Percentiles rank a stretch among this genome's conserved stretches.
These are phyloP conservation scores for Colletotrichum sp. DNA, from an alignment of 2,329 filamentous ascomycete genomes.

Conservation along the genomic window DNA sequence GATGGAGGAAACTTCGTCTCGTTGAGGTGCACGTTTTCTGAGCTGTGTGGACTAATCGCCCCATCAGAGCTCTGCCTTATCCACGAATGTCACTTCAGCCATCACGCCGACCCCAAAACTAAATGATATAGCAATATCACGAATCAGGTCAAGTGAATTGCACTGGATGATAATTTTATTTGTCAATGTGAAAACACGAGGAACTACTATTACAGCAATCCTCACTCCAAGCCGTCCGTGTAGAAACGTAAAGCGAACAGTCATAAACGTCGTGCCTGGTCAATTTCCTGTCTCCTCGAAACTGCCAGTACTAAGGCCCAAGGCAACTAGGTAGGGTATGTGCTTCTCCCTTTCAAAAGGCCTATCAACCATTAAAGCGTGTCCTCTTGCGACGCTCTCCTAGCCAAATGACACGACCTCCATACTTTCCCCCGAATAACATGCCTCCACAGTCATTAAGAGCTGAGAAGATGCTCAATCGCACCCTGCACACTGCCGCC, in stretches of 20 bases:
- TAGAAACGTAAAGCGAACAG: not conserved
- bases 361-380: constrained; percentile 11
- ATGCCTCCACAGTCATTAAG: constrained; percentile 6
- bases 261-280: constrained; percentile 19
- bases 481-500: constrained; percentile 95
- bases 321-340: constrained; percentile 15
- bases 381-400: not conserved
- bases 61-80: not conserved
- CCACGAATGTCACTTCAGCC: not conserved
- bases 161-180: no score
- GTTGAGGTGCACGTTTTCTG: not conserved
- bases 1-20: not conserved
- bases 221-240: not conserved
- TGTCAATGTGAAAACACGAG: not conserved
- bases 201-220: not conserved
- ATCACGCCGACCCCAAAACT: not conserved
- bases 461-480: constrained; percentile 72
- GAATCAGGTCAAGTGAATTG: not conserved
- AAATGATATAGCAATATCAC: not conserved
- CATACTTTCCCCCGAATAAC: not conserved
- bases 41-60: not conserved
- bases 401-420: not conserved
- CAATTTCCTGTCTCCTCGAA: constrained; percentile 10
- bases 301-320: constrained; percentile 14
- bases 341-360: not conserved